Base-by-base conservation (phyloP, 1,284 basidiomycete species). In the Ustilago sp. region DNA sequence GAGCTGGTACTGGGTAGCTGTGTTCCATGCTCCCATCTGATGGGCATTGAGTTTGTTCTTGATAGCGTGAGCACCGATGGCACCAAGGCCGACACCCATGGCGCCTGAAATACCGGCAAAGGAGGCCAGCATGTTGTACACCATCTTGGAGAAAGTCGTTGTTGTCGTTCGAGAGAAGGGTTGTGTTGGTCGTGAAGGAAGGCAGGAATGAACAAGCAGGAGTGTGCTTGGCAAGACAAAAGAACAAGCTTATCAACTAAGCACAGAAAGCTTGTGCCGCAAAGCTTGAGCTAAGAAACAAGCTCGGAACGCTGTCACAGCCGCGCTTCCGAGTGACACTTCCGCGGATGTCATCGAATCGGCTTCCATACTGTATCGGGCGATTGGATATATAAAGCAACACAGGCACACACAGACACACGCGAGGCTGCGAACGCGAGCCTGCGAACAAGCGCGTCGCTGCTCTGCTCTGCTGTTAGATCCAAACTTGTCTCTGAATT, bases 1-100 rank as follows among this genome's bases (percentile, higher is more conserved):
- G 28, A 84, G 63, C 59, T 84, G 82, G 72, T 85, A 85, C 32
- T 80, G 77, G 31, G 75, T 80, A 1, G 83, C 83, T 17, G 81
- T 85, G n/a, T 55, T 72, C 82, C 82, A 85, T 9, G 78, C 74
- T n/a, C 70, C 68, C 54, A 71, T 53, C 53, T 84, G 82, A 45
- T 83, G 66, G 13, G 83, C 48, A 35, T 68, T 83, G 59, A 85
- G 70, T 53, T 74, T 76, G 59, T 52, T 39, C 77, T 85, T 85
- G 39, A 85, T 71, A 9, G 75, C 82, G 50, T 85, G 83, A 0
- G 83, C 77, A 19, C 82, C 83, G 53, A 84, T 77, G 45, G 83
- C 83, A 48, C 81, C 80, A 15, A 72, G 59, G 11, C 70, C 67
- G 39, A 80, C 79, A n/a, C 68, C 72, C 45, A 79, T 58, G 12